A percentile compares a stretch with the other conserved stretches of the same genome.
phyloP scores from a whole-genome alignment of 768 basidiomycete species.

The Amanita molliuscula region DNA sequence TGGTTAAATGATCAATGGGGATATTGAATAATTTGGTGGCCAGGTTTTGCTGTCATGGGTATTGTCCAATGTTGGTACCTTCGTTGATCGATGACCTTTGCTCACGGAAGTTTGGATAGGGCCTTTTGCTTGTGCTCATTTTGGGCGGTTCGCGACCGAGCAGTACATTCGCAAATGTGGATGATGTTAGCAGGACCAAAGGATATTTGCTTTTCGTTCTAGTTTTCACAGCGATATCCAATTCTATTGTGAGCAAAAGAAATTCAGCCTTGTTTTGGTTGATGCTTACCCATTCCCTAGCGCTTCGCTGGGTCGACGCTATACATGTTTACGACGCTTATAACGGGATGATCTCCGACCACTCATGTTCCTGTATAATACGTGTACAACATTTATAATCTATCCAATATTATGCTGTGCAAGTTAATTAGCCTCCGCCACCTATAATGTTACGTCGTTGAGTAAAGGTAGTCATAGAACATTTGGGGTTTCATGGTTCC shows the following conservation, averaged over 20 bases:
- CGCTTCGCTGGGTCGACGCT: conserved; percentile 21
- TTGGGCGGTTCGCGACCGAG: conserved; percentile 47
- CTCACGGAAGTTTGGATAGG: conserved; percentile 26
- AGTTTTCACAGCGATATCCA: conserved; percentile 72
- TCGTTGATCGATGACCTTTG: neutral
- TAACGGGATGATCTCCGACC: conserved; percentile 15
- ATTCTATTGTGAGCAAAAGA: conserved; percentile 36
- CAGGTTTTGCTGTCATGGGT: conserved; percentile 74
- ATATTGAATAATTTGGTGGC: conserved; percentile 1
- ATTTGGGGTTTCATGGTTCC: conserved; percentile 10
- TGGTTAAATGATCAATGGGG: neutral
- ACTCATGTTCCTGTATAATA: neutral
- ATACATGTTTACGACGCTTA: conserved; percentile 19
- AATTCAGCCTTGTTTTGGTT: conserved; percentile 2
- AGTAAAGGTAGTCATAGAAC: conserved; percentile 37
- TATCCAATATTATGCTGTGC: neutral
- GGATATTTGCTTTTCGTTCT: conserved; percentile 75
- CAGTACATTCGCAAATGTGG: conserved; percentile 45
- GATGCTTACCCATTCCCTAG: conserved; percentile 9
- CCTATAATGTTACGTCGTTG: conserved; percentile 11
- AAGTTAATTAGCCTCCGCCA: neutral
- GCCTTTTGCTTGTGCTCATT: conserved; percentile 59
- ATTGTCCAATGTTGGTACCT: conserved; percentile 56
- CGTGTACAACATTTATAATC: neutral
- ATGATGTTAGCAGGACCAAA: conserved; percentile 48